Evolutionary conservation across 306 rosid genomes (phyloP).

Genomic region (Sicyos baderoa): DNA sequence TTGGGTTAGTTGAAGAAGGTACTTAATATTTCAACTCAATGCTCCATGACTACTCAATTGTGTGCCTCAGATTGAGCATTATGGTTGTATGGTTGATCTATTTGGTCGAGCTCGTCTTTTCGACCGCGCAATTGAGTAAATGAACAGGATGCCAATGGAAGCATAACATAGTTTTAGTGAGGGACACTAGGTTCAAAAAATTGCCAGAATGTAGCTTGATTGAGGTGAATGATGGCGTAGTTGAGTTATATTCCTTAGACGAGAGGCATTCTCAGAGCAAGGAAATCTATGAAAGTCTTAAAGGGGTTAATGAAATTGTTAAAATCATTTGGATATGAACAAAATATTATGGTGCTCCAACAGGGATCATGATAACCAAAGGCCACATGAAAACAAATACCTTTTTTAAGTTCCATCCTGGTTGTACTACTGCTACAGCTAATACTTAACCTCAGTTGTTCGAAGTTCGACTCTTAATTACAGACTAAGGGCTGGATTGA

Average conservation of each 20-base stretch:
- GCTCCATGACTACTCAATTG: constrained; percentile 41
- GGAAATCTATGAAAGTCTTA: constrained; percentile 30
- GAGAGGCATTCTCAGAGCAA: constrained; percentile 32
- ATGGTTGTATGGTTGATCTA: constrained; percentile 53
- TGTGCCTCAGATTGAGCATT: constrained; percentile 48
- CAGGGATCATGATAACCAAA: constrained; percentile 2
- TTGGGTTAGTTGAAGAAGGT: constrained; percentile 57
- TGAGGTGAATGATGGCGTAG: constrained; percentile 30
- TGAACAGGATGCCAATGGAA: constrained; percentile 56
- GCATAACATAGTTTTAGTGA: constrained; percentile 54
- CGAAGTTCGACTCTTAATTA: background rate
- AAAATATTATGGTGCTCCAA: constrained; percentile 21
- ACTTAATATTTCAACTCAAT: constrained; percentile 44
- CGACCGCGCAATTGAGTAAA: constrained; percentile 46
- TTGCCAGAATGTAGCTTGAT: constrained; percentile 40
- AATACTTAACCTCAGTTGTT: background rate
- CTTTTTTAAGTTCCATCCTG: background rate
- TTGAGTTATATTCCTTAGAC: constrained; percentile 33
- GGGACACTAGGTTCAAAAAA: constrained; percentile 51
- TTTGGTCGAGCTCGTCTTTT: constrained; percentile 51
- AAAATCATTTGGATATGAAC: constrained; percentile 26
- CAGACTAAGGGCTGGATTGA: background rate
- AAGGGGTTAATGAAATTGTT: constrained; percentile 28
- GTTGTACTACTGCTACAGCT: background rate
- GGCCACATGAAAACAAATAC: background rate